Base-by-base conservation (phyloP, 2,329 filamentous ascomycete species). In the Monilinia polystroma region DNA sequence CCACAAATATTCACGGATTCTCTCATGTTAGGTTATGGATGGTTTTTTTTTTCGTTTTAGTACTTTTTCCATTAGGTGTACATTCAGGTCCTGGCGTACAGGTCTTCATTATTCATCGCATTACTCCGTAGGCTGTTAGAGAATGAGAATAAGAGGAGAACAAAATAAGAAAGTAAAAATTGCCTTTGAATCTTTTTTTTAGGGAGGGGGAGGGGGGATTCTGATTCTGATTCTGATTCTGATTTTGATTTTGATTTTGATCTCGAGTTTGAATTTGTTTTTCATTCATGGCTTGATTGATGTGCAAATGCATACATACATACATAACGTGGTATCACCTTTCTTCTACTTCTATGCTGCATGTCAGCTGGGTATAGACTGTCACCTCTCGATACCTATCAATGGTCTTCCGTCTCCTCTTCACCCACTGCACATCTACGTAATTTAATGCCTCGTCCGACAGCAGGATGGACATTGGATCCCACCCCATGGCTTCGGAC, bases 151-250 rank as follows among this genome's bases (percentile, higher is more conserved):
- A 38, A 62, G 38, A 66, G 43, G 47, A 43, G 49, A 66, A 54
- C 62, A 62, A 62, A 62, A 43, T 62, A 66, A 66, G 58, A 66
- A 53, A 66, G 56, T 62, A 56, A 57, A 64, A 64, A 56, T 56
- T 53, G 58, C 32, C 58, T 18, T 49, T 49, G 56, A 58, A n/a
- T n/a, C 43, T 51, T 75, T 80, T 80, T 66, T 81, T 79, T 35
- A 1, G 5, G 5, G 23, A 23, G 23, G 23, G 23, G 23, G 1
- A 1, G 32, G 32, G 32, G 32, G n/a, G n/a, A 32, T 32, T 32
- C 6, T 32, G 4, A 32, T 32, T 32, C 7, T 5, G 1, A 32
- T 32, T 32, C 6, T 32, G 4, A 32, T 32, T 32, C 7, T 5
- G 1, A 35, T 35, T 35, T 5, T 35, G 32, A 8, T 35, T 35